phyloP scores from a whole-genome alignment of 345 rosid genomes.

The Eucalyptus polybractea region DNA sequence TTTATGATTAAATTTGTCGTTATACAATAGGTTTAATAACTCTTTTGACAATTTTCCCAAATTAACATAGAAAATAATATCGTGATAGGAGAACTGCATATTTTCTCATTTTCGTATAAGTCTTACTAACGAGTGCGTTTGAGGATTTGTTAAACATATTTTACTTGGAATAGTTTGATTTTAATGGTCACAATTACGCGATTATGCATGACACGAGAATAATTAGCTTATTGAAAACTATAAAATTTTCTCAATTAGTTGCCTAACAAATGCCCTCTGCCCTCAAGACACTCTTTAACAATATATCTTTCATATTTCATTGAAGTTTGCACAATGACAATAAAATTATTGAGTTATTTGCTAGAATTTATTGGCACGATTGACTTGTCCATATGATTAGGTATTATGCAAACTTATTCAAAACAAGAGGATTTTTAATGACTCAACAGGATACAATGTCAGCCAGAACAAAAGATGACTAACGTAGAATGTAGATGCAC shows the following conservation, averaged over 20 bases:
- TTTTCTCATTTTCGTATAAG: background rate
- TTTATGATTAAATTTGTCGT: rapidly evolving
- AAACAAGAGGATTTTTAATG: background rate
- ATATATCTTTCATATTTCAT: background rate
- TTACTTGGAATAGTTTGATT: background rate
- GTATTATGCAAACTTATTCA: background rate
- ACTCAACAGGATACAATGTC: background rate
- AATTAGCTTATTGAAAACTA: rapidly evolving
- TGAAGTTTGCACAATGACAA: background rate
- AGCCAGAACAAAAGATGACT: background rate
- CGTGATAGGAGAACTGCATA: rapidly evolving
- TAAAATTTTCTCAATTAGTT: background rate
- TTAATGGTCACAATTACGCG: background rate
- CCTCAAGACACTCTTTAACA: background rate
- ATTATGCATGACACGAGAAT: background rate
- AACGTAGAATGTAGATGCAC: background rate
- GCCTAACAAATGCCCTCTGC: background rate
- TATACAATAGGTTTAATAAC: rapidly evolving
- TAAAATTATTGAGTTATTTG: background rate
- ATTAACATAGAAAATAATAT: background rate
- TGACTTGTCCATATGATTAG: background rate
- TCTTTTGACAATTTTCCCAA: background rate
- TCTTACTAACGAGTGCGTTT: rapidly evolving
- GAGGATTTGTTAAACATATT: background rate
- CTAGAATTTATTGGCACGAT: background rate